A percentile compares a stretch with the other conserved stretches of the same genome.
Conservation (phyloP, 2,329 filamentous ascomycete genomes). For the Ophiostoma quercus region DNA sequence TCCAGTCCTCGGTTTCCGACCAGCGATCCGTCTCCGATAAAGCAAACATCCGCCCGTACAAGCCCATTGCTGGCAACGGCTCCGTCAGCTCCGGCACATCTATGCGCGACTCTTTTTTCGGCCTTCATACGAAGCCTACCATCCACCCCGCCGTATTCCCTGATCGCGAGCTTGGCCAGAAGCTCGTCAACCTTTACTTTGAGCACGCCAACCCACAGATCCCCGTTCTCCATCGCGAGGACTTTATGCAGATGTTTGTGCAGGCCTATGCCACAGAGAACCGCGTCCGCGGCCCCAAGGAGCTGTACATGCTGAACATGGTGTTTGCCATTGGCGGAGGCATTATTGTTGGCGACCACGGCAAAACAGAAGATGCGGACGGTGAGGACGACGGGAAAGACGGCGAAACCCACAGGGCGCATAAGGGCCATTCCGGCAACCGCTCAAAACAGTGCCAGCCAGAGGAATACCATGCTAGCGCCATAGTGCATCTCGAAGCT, state of each 20-base stretch:
- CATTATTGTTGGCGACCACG: constrained; percentile 70
- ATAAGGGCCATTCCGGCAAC: constrained; percentile 25
- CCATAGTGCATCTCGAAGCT: constrained; percentile 83
- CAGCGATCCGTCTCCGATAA: constrained; percentile 64
- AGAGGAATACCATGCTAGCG: constrained; percentile 93
- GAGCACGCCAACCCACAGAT: constrained; percentile 96
- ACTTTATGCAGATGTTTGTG: constrained; percentile 86
- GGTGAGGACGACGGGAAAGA: constrained; percentile 24
- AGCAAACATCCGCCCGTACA: constrained; percentile 55
- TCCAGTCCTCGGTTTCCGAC: constrained; percentile 65
- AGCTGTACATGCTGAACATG: constrained; percentile 93
- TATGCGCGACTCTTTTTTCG: constrained; percentile 95
- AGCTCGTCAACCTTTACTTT: constrained; percentile 80
- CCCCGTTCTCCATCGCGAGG: constrained; percentile 79
- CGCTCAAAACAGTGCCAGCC: constrained; percentile 60
- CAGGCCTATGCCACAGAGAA: constrained; percentile 67
- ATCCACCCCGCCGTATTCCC: constrained; percentile 85
- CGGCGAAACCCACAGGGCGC: constrained; percentile 25
- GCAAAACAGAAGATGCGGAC: constrained; percentile 35
- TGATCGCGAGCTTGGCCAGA: constrained; percentile 63
- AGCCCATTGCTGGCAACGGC: constrained; percentile 43
- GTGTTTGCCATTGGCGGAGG: constrained; percentile 94
- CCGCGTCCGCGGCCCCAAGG: constrained; percentile 64
- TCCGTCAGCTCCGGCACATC: constrained; percentile 58
- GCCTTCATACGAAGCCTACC: constrained; percentile 83